These are phyloP conservation scores for Penicillium cataractarum DNA, from an alignment of 495 filamentous ascomycete species.

Conservation along the genomic window DNA sequence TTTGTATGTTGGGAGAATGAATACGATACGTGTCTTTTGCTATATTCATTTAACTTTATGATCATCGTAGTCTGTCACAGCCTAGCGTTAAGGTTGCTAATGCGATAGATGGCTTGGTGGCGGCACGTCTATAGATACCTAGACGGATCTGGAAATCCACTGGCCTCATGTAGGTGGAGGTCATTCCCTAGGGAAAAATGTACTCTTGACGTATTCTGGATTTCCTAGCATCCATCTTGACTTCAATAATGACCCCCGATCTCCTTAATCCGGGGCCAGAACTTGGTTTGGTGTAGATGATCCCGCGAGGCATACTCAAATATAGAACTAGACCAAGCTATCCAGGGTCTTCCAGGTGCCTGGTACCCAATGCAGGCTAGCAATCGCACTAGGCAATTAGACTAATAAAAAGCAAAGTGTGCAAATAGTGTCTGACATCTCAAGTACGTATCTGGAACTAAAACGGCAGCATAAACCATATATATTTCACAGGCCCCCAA, in stretches of 20 bases:
- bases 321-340: no score
- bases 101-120: background rate
- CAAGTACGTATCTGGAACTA: background rate
- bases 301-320: no score
- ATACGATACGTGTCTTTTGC: background rate
- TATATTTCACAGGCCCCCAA: background rate
- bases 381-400: no score
- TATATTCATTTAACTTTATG: background rate
- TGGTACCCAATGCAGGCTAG: no score
- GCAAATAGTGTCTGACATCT: background rate
- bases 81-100: background rate
- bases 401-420: background rate
- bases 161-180: no score
- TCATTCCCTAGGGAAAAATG: no score
- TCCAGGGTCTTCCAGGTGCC: no score
- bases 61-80: no score
- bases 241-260: background rate
- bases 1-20: constrained; percentile 18
- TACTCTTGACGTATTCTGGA: no score
- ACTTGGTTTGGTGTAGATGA: no score
- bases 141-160: background rate
- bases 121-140: background rate
- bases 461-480: background rate
- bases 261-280: no score
- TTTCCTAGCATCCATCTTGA: background rate